A percentile compares a stretch with the other conserved stretches of the same genome.
Conservation (phyloP, 2,329 filamentous ascomycete genomes). For the Fusarium xyrophilum region DNA sequence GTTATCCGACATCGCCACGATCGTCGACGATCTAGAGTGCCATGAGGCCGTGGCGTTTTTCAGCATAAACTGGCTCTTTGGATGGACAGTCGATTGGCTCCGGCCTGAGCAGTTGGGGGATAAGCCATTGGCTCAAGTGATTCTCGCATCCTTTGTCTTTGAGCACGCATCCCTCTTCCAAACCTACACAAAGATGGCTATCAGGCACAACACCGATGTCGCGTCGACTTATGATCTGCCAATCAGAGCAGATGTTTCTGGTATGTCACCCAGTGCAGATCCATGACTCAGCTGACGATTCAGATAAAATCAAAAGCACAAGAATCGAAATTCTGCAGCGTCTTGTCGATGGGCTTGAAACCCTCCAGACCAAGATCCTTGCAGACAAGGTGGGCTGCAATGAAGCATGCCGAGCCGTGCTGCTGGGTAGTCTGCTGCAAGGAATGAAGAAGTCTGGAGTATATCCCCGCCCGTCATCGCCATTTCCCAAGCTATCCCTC, state of each 20-base stretch:
- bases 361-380: rapidly evolving
- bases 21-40: neutral
- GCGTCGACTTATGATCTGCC: neutral
- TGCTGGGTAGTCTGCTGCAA: rapidly evolving
- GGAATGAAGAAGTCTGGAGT: rapidly evolving
- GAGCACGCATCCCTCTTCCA: neutral
- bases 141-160: neutral
- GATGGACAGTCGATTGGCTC: neutral
- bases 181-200: neutral
- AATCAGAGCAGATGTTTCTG: neutral
- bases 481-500: neutral
- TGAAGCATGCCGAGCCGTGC: neutral
- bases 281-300: rapidly evolving
- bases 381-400: neutral
- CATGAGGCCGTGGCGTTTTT: neutral
- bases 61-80: neutral
- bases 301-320: neutral
- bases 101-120: neutral
- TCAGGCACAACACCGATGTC: rapidly evolving
- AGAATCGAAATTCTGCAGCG: rapidly evolving
- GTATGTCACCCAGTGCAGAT: neutral
- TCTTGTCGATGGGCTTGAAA: rapidly evolving
- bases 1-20: neutral
- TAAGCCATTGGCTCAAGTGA: neutral
- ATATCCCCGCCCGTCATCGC: rapidly evolving